Conservation (phyloP, 768 basidiomycete species). For the Gautieria morchelliformis region DNA sequence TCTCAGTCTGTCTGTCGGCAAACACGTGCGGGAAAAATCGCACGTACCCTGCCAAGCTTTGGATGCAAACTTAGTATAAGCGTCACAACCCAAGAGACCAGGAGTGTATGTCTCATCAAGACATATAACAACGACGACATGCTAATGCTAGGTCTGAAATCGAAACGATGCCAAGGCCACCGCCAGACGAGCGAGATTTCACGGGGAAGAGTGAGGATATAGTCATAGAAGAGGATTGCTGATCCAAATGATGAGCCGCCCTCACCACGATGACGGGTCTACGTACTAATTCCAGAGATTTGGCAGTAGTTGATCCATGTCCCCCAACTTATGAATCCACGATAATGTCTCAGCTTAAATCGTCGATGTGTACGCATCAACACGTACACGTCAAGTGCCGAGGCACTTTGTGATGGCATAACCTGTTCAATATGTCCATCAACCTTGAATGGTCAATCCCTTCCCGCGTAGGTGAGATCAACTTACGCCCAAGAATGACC, state of each 20-base stretch:
- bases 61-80: background rate
- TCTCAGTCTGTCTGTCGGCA: no score
- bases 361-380: no score
- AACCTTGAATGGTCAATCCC: no score
- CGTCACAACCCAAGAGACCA: background rate
- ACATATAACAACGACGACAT: background rate
- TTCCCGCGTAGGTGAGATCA: no score
- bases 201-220: background rate
- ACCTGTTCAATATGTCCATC: no score
- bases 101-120: background rate
- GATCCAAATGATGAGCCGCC: background rate
- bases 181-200: slow-evolving; percentile 1
- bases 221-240: slow-evolving; percentile 1
- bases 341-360: background rate
- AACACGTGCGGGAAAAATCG: background rate
- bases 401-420: background rate
- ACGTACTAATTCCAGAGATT: background rate
- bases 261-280: background rate
- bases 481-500: no score
- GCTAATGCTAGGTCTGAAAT: background rate
- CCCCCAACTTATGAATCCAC: background rate
- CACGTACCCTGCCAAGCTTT: background rate
- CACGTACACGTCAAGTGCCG: background rate
- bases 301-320: background rate
- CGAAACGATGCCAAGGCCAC: background rate